Evolutionary conservation across 352 stramenopile species (phyloP).

Genomic region (Phytophthora cajani): DNA sequence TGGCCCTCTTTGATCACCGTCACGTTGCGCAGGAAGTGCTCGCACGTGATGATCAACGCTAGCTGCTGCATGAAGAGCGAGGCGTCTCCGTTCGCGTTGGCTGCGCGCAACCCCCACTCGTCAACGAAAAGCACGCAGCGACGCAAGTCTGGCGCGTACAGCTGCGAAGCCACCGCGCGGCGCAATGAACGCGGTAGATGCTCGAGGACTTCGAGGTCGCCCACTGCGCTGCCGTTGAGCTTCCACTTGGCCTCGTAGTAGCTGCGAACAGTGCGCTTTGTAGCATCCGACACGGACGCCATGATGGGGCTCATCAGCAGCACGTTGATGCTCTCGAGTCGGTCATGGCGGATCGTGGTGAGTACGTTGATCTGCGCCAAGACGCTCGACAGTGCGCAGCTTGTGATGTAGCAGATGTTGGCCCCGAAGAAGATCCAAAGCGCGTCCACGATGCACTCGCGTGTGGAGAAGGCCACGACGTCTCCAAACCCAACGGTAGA

Average conservation of each 20-base stretch:
- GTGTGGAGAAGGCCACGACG: slow-evolving; percentile 64
- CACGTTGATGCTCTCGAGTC: slow-evolving; percentile 70
- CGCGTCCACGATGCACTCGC: slow-evolving; percentile 59
- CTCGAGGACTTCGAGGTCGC: slow-evolving; percentile 53
- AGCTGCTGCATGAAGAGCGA: slow-evolving; percentile 45
- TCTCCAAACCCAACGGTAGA: slow-evolving; percentile 79
- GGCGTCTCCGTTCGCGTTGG: slow-evolving; percentile 19
- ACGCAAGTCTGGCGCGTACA: slow-evolving; percentile 49
- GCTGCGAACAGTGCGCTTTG: slow-evolving; percentile 58
- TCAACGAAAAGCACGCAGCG: slow-evolving; percentile 42
- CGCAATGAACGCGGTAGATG: slow-evolving; percentile 62
- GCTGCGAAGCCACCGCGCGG: slow-evolving; percentile 31
- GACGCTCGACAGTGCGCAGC: slow-evolving; percentile 62
- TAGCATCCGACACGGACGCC: slow-evolving; percentile 47
- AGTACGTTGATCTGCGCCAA: slow-evolving; percentile 62
- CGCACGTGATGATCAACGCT: slow-evolving; percentile 44
- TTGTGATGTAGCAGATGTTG: slow-evolving; percentile 80
- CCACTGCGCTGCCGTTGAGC: slow-evolving; percentile 63
- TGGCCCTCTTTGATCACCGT: slow-evolving; percentile 64
- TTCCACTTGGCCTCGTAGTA: slow-evolving; percentile 83
- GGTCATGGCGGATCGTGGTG: slow-evolving; percentile 50
- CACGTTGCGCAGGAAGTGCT: slow-evolving; percentile 69
- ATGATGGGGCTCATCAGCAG: slow-evolving; percentile 52
- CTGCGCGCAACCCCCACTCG: slow-evolving; percentile 3
- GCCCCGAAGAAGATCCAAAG: slow-evolving; percentile 79